These are phyloP conservation scores for Alternaria panax DNA, from an alignment of 2,329 filamentous ascomycete species.

Conservation along the genomic window DNA sequence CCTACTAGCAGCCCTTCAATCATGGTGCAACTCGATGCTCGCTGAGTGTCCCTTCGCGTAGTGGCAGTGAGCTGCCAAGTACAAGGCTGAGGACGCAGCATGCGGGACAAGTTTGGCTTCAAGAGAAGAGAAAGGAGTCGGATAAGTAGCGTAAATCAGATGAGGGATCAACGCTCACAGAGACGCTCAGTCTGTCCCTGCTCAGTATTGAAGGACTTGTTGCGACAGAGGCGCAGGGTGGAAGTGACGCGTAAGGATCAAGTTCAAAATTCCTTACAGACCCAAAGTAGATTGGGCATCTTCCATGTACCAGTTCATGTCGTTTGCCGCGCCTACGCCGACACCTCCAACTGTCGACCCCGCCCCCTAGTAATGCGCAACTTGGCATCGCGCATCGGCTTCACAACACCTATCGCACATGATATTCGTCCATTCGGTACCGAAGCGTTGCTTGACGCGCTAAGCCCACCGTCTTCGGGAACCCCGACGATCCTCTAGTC, in stretches of 20 bases:
- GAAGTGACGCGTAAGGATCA: background rate
- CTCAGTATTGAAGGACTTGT: background rate
- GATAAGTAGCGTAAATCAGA: background rate
- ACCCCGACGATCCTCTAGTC: constrained; percentile 4
- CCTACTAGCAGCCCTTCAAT: background rate
- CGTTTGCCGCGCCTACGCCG: background rate
- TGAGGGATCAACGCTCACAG: background rate
- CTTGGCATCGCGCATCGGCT: background rate
- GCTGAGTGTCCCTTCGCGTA: background rate
- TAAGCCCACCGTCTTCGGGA: constrained; percentile 1
- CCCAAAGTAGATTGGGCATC: background rate
- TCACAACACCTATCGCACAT: background rate
- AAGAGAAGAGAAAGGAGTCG: background rate
- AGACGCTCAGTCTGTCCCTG: background rate
- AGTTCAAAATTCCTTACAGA: background rate
- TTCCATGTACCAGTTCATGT: background rate
- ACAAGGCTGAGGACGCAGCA: background rate
- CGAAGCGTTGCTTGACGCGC: background rate
- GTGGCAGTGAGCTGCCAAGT: background rate
- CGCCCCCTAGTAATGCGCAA: background rate
- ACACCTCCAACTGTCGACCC: background rate
- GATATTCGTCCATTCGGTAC: background rate
- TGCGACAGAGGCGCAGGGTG: background rate
- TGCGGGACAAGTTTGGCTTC: background rate
- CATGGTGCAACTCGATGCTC: background rate